Evolutionary conservation across 352 stramenopile genomes (phyloP).

Genomic region (Globisporangium spinosum): DNA sequence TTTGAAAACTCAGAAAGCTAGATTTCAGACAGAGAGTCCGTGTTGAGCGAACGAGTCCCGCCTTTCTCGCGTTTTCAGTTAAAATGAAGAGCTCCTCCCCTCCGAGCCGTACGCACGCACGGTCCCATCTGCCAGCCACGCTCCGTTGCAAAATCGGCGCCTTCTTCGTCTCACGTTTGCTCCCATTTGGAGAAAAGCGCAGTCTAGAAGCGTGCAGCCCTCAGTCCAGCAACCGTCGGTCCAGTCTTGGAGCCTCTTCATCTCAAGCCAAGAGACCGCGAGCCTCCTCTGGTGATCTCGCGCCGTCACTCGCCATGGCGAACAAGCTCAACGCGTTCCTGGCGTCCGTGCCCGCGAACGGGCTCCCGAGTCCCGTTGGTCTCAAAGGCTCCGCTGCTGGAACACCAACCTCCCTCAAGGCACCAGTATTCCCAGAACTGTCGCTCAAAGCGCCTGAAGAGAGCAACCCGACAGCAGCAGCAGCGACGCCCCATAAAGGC

Average conservation of each 20-base stretch:
- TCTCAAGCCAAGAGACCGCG: background rate
- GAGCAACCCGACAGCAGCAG: background rate
- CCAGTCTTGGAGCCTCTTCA: background rate
- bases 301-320: conserved; percentile 28
- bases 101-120: background rate
- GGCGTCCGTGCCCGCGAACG: conserved; percentile 62
- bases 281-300: background rate
- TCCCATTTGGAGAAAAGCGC: background rate
- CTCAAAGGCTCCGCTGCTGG: background rate
- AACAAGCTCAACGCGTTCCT: conserved; percentile 81
- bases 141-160: background rate
- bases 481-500: background rate
- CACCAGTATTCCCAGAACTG: conserved; percentile 27
- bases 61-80: background rate
- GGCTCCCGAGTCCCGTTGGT: conserved; percentile 29
- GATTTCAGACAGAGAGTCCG: background rate
- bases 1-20: background rate
- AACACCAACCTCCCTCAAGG: background rate
- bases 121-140: background rate
- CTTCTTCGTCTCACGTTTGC: background rate
- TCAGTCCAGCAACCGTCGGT: background rate
- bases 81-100: background rate
- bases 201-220: background rate
- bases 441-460: conserved; percentile 16
- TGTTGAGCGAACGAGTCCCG: no score